Conservation (phyloP, 2,329 filamentous ascomycete species). For the Scleromitrula shiraiana region DNA sequence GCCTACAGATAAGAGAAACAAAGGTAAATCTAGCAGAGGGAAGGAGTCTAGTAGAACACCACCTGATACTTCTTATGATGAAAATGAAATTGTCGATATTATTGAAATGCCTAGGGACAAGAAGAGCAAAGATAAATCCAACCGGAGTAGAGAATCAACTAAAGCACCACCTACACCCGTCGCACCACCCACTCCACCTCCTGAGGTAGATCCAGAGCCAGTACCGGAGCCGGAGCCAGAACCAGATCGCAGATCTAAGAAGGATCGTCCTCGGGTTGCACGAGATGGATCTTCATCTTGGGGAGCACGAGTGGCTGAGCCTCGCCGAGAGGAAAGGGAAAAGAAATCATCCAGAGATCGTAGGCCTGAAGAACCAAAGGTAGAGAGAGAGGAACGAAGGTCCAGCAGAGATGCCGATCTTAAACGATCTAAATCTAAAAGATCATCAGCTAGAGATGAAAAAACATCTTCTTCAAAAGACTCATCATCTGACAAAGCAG, state of each 20-base stretch:
- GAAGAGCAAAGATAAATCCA: constrained; percentile 34
- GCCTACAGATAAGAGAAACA: constrained; percentile 30
- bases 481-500: constrained; percentile 54
- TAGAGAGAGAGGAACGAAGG: constrained; percentile 25
- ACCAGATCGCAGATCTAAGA: constrained; percentile 56
- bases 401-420: constrained; percentile 44
- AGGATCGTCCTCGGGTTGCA: constrained; percentile 69
- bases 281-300: constrained; percentile 58
- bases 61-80: constrained; percentile 12
- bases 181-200: constrained; percentile 30
- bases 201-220: constrained; percentile 29
- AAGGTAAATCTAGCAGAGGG: constrained; percentile 34
- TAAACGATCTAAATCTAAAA: constrained; percentile 48
- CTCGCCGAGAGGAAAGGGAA: constrained; percentile 35
- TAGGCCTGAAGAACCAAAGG: constrained; percentile 10
- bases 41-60: constrained; percentile 32
- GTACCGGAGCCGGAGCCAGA: constrained; percentile 34
- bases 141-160: constrained; percentile 27
- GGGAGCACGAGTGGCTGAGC: constrained; percentile 62
- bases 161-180: constrained; percentile 30
- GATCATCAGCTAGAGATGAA: constrained; percentile 50
- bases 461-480: constrained; percentile 57
- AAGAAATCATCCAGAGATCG: constrained; percentile 29
- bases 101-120: constrained; percentile 41
- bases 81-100: constrained; percentile 38